phyloP scores from a whole-genome alignment of 257 asterid genomes.

The Plectranthus barbatus region DNA sequence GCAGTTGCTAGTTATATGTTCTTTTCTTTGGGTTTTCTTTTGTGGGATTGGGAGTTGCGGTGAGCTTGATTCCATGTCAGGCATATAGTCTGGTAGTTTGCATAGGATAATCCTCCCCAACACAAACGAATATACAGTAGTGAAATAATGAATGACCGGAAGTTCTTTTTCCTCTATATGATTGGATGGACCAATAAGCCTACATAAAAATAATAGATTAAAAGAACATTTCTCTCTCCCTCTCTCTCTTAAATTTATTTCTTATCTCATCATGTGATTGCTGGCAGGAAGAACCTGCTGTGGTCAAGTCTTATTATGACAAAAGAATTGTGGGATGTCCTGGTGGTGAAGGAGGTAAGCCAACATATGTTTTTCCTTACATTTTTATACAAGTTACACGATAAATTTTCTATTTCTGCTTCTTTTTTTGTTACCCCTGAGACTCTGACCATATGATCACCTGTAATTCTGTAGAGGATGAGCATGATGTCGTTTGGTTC shows the following conservation, averaged over 20 bases:
- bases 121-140: not conserved
- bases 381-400: not conserved
- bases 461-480: slow-evolving; percentile 62
- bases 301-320: slow-evolving; percentile 71
- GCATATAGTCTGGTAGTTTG: not conserved
- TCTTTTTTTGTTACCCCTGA: not conserved
- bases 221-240: not conserved
- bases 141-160: not conserved
- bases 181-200: not conserved
- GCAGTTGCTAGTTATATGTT: no score
- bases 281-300: slow-evolving; percentile 89
- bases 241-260: not conserved
- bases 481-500: slow-evolving; percentile 98
- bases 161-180: not conserved
- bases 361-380: not conserved
- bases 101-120: not conserved
- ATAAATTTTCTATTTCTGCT: not conserved
- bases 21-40: no score
- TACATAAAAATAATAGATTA: not conserved
- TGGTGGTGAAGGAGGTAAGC: slow-evolving; percentile 95
- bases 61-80: not conserved
- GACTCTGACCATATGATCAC: slow-evolving; percentile 12
- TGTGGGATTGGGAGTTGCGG: not conserved
- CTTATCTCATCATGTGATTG: not conserved
- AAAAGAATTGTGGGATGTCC: slow-evolving; percentile 98